Evolutionary conservation across 495 filamentous ascomycete genomes (phyloP).

Genomic region (Pyrenopolyporus hunteri): DNA sequence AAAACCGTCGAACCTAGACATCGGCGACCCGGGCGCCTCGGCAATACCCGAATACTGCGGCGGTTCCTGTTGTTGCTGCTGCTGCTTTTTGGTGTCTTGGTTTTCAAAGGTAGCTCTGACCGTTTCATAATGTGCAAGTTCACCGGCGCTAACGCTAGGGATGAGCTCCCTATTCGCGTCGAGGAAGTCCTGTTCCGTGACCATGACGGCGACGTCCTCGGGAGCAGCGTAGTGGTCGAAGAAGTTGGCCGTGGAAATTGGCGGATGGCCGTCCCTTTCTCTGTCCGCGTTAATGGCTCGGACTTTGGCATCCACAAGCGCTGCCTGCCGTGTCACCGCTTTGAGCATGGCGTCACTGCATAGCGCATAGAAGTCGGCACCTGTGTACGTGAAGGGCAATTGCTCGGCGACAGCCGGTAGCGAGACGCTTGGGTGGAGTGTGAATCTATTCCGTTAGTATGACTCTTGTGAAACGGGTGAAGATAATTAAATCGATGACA

Average conservation of each 20-base stretch:
- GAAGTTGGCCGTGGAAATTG: slow-evolving; percentile 85
- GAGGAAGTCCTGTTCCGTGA: slow-evolving; percentile 85
- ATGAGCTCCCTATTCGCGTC: slow-evolving; percentile 82
- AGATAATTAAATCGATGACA: slow-evolving; percentile 36
- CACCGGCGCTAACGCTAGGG: slow-evolving; percentile 90
- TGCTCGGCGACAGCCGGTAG: slow-evolving; percentile 73
- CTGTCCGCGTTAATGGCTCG: slow-evolving; percentile 59
- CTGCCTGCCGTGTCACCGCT: slow-evolving; percentile 90
- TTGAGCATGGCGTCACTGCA: slow-evolving; percentile 99
- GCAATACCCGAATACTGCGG: background rate
- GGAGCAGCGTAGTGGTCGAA: slow-evolving; percentile 88
- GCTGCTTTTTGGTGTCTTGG: slow-evolving; percentile 27
- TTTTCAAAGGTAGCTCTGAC: slow-evolving; percentile 83
- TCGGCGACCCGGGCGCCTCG: slow-evolving; percentile 7
- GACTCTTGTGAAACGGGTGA: too few species aligned
- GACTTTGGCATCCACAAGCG: slow-evolving; percentile 84
- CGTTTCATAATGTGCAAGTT: slow-evolving; percentile 87
- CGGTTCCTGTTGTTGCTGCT: slow-evolving; percentile 29
- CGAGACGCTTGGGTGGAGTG: slow-evolving; percentile 75
- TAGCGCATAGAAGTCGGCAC: slow-evolving; percentile 94
- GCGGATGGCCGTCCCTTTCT: slow-evolving; percentile 39
- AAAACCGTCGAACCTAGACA: slow-evolving; percentile 21
- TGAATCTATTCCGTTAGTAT: slow-evolving; percentile 81
- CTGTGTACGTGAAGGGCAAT: slow-evolving; percentile 95
- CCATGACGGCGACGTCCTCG: slow-evolving; percentile 83